Base-by-base conservation (phyloP, 495 filamentous ascomycete species). In the Ascobolus immersus region DNA sequence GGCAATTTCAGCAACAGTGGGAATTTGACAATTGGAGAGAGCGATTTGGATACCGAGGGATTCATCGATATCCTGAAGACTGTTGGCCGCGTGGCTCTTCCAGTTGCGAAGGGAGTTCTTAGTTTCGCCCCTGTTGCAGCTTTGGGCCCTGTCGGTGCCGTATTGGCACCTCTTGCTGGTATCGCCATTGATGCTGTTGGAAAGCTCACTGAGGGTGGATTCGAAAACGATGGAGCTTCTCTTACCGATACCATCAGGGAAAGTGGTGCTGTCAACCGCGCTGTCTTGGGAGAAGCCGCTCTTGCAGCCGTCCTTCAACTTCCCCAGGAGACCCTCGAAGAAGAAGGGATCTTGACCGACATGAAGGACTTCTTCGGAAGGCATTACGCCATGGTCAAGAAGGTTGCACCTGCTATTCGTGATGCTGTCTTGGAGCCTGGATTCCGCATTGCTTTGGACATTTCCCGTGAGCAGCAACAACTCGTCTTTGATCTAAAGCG, bases 221-320 rank as follows among this genome's bases (percentile, higher is more conserved):
- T 21, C 14, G 37, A 11, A 8, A 31, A 11, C 28, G 28, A 9
- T 7, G 7, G 8, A 25, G 7, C n/a, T 8, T 22, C 20, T 25
- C 11, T 21, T 12, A 28, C 35, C 23, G 21, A 36, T 12, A 27
- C 34, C n/a, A 25, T 37, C 15, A 42, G 37, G 15, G 29, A 39
- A 19, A 32, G 41, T 36, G 29, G 47, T 9, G 11, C 44, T 5
- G 35, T 23, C 26, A 39, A 55, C 35, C 48, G 53, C 17, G 53
- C 53, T 5, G 33, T 56, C 21, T 28, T 55, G 13, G 53, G 42
- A 23, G 53, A 56, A 34, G 51, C 53, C 15, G 53, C 53, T 8
- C 50, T 56, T 7, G 39, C 44, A 39, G 51, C 53, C 2, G 35
- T 53, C 8, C 44, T 43, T 37, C 48, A 47, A 33, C 37, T 52